A percentile compares a stretch with the other conserved stretches of the same genome.
These are phyloP conservation scores for Besnoitia besnoiti DNA, from an alignment of 169 alveolate genomes.

Conservation along the genomic window DNA sequence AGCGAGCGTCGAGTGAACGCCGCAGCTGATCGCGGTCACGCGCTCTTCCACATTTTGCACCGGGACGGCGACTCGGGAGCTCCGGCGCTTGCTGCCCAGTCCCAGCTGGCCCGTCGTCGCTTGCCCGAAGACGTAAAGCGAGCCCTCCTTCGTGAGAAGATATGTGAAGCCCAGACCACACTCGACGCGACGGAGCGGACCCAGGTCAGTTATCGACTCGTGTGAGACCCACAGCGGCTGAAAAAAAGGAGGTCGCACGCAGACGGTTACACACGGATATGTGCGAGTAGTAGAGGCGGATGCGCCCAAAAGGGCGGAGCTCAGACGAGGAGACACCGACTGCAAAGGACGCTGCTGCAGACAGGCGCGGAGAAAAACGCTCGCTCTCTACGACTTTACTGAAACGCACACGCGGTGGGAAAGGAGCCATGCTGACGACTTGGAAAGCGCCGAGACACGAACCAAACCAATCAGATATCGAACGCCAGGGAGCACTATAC, in stretches of 20 bases:
- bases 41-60: background rate
- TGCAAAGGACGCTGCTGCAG: background rate
- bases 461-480: background rate
- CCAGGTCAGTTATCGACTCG: background rate
- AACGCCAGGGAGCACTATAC: too few relatives aligned
- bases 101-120: slow-evolving; percentile 40
- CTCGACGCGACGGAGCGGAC: background rate
- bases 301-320: background rate
- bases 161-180: slow-evolving; percentile 39
- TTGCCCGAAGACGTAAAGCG: background rate
- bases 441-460: background rate
- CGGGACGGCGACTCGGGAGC: background rate
- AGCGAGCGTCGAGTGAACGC: slow-evolving; percentile 4
- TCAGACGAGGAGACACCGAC: background rate
- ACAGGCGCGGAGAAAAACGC: background rate
- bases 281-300: too few relatives aligned
- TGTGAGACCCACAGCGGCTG: slow-evolving; percentile 41
- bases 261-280: too few relatives aligned
- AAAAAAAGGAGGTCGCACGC: background rate
- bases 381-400: too few relatives aligned
- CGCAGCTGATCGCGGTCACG: background rate
- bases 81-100: background rate
- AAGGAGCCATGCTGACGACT: too few relatives aligned
- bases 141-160: background rate
- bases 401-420: too few relatives aligned